phyloP scores from a whole-genome alignment of 768 basidiomycete species.

The Mycena kentingensis region DNA sequence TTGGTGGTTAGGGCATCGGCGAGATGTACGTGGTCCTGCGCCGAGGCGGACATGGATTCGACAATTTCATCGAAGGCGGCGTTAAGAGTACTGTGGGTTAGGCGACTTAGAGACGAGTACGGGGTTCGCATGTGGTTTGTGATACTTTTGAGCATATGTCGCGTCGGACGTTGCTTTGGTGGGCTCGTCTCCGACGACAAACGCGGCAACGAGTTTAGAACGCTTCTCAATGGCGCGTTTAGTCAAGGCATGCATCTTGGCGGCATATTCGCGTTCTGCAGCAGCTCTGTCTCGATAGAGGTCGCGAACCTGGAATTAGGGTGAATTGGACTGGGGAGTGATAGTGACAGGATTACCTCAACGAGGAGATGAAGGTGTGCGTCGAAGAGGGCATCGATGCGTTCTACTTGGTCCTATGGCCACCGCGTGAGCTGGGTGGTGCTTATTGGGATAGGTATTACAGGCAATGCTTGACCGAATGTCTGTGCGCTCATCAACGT shows the following conservation, averaged over 20 bases:
- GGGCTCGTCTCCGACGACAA: slow-evolving; percentile 70
- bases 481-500: slow-evolving; percentile 29
- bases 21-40: slow-evolving; percentile 69
- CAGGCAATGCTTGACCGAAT: slow-evolving; percentile 59
- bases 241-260: slow-evolving; percentile 64
- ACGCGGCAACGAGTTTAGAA: slow-evolving; percentile 50
- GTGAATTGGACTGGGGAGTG: background rate
- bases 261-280: slow-evolving; percentile 79
- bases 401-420: slow-evolving; percentile 71
- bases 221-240: slow-evolving; percentile 76
- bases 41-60: slow-evolving; percentile 54
- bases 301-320: slow-evolving; percentile 61
- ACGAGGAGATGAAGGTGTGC: slow-evolving; percentile 63
- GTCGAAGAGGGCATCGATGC: slow-evolving; percentile 57
- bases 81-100: slow-evolving; percentile 61
- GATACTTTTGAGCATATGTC: slow-evolving; percentile 58
- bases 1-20: slow-evolving; percentile 62
- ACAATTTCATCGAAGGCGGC: slow-evolving; percentile 71
- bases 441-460: slow-evolving; percentile 31
- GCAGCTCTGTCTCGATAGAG: slow-evolving; percentile 65
- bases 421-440: slow-evolving; percentile 10
- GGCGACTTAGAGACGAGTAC: slow-evolving; percentile 13
- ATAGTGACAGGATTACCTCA: slow-evolving; percentile 51
- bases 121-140: slow-evolving; percentile 2
- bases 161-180: slow-evolving; percentile 60